Conservation (phyloP, 1,284 basidiomycete species). For the Golubevia sp. region DNA sequence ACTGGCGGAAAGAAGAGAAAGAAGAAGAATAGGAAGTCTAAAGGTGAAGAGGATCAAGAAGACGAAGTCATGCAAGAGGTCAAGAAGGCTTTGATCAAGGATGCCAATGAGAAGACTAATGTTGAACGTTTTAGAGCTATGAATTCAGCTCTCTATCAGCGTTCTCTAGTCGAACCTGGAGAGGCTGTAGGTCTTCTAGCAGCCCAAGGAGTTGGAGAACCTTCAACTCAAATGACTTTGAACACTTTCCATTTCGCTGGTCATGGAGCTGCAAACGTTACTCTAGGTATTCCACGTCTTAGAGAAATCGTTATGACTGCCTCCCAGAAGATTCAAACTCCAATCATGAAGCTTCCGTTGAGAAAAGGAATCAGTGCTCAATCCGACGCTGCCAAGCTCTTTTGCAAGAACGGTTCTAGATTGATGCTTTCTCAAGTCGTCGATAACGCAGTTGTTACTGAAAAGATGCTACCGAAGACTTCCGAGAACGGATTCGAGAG, state of each 20-base stretch:
- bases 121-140: conserved; percentile 51
- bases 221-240: conserved; percentile 99
- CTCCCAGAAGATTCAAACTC: conserved; percentile 92
- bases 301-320: conserved; percentile 99
- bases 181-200: conserved; percentile 96
- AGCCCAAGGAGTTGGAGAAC: conserved; percentile 99
- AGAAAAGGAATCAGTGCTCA: conserved; percentile 42
- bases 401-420: conserved; percentile 88
- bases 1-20: conserved; percentile 66
- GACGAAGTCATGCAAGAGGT: conserved; percentile 64
- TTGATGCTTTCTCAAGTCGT: conserved; percentile 87
- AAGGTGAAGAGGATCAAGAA: conserved; percentile 40
- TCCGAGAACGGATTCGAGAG: conserved; percentile 67
- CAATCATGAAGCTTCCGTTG: conserved; percentile 88
- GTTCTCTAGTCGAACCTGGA: conserved; percentile 83
- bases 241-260: conserved; percentile 99
- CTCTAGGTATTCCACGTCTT: conserved; percentile 95
- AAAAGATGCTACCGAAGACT: conserved; percentile 74
- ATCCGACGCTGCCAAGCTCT: conserved; percentile 60
- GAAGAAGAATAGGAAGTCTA: conserved; percentile 58
- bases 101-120: conserved; percentile 21
- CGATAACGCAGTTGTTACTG: conserved; percentile 81
- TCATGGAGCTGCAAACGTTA: conserved; percentile 98
- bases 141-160: conserved; percentile 57
- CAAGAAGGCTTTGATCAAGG: conserved; percentile 64